Conservation (phyloP, 75 land plant species). For the Isoetes taiwanensis region DNA sequence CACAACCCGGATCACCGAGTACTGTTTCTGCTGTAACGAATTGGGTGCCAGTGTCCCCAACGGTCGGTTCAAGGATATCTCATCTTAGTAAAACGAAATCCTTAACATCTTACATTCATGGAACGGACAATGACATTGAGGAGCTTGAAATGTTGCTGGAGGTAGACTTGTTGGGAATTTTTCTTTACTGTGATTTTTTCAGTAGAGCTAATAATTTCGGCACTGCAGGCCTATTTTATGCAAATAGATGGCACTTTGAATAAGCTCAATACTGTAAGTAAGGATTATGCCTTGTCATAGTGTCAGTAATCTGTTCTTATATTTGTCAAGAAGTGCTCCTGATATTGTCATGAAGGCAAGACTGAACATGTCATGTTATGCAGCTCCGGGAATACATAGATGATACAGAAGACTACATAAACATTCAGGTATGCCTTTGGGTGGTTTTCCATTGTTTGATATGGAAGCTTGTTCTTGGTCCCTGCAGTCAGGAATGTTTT, state of each 20-base stretch:
- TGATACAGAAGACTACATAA: slow-evolving; percentile 97
- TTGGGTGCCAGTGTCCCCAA: slow-evolving; percentile 76
- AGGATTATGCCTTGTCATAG: background rate
- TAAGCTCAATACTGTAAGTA: slow-evolving; percentile 66
- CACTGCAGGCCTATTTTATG: slow-evolving; percentile 92
- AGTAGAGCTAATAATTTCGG: background rate
- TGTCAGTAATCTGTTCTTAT: background rate
- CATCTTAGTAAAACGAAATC: slow-evolving; percentile 78
- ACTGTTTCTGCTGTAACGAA: slow-evolving; percentile 51
- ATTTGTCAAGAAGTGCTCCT: background rate
- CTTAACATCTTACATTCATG: slow-evolving; percentile 47
- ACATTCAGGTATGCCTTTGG: slow-evolving; percentile 60
- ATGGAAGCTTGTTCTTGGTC: slow-evolving; percentile 11
- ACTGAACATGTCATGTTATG: slow-evolving; percentile 6
- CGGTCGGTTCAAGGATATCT: slow-evolving; percentile 75
- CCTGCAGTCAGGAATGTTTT: no score
- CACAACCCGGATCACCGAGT: slow-evolving; percentile 52
- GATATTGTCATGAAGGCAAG: background rate
- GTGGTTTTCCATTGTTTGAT: slow-evolving; percentile 1
- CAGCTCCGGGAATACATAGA: slow-evolving; percentile 98
- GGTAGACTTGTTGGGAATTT: slow-evolving; percentile 25
- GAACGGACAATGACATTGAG: slow-evolving; percentile 81
- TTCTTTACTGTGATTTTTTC: background rate
- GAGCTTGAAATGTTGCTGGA: slow-evolving; percentile 96
- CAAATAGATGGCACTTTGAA: slow-evolving; percentile 96